Evolutionary conservation across 352 stramenopile genomes (phyloP), one percentile per base, ranked within the genome.

Genomic region (Pythium insidiosum): DNA sequence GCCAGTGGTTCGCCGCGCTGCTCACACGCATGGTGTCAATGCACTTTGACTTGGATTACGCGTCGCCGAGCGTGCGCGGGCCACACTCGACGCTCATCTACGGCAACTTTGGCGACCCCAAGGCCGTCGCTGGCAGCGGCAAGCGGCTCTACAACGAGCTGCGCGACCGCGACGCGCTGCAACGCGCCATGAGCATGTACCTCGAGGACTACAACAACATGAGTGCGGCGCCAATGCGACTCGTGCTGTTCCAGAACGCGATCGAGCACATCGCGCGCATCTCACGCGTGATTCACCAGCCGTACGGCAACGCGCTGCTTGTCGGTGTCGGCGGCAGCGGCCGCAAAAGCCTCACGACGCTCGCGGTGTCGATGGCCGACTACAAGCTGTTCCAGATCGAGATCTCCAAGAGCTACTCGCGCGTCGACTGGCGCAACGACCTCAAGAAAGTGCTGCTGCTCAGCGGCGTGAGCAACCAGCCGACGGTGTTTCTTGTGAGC

Each of bases 131-230:
- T n/a, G n/a, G n/a, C n/a, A n/a, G n/a, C n/a, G 68, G 61, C 15
- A 73, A 60, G 44, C 84, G 84, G 51, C 68, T 81, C 15, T 98
- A 98, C 56, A 62, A 77, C 9, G 84, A 97, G 60, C 63, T 98
- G 2, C 69, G 67, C 1, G 86, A 97, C 58, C 80, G 84, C 5
- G 61, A 65, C 1, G 33, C 73, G 41, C 59, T 98, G 0, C 68
- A 89, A 20, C 66, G 73, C 30, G 74, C 79, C 6, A 97, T 98
- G 91, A 68, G 82, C 16, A 68, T 89, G 25, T 98, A 96, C 50
- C 64, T 98, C 7, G 81, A 96, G 20, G 94, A 98, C 49, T 97
- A 96, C 66, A 98, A 98, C 68, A 94, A 95, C 53, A 97, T 96
- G 67, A 95, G 78, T 44, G 79, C 85, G 2, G 89, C 91, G 25